A percentile compares a stretch with the other conserved stretches of the same genome.
Evolutionary conservation across 2,329 filamentous ascomycete species (phyloP).

Genomic region (Fusarium sp.): DNA sequence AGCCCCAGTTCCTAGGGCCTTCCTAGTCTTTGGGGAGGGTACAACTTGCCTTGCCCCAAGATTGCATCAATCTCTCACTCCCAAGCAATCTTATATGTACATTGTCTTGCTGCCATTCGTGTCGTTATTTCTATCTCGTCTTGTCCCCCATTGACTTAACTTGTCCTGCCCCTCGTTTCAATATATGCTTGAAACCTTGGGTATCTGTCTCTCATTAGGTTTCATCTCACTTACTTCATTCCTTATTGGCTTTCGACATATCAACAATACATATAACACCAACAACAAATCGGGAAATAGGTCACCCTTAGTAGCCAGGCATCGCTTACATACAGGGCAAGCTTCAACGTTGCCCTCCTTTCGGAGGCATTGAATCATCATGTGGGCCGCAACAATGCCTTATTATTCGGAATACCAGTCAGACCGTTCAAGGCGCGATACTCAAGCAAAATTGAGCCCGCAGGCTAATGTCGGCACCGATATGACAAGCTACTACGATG

Average conservation of each 20-base stretch:
- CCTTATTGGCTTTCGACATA: constrained; percentile 15
- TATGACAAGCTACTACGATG: constrained; percentile 29
- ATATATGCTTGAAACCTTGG: constrained; percentile 33
- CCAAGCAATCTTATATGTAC: constrained; percentile 40
- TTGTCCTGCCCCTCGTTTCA: constrained; percentile 31
- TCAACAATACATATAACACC: constrained; percentile 2
- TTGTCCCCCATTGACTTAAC: constrained; percentile 21
- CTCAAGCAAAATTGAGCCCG: constrained; percentile 27
- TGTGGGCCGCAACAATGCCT: constrained; percentile 45
- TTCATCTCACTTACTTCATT: constrained; percentile 9
- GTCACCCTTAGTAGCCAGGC: constrained; percentile 9
- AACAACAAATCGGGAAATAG: constrained; percentile 39
- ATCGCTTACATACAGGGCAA: constrained; percentile 46
- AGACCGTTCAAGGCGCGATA: constrained; percentile 36
- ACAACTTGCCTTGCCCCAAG: constrained; percentile 45
- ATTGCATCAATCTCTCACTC: constrained; percentile 49
- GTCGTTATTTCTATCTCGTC: constrained; percentile 31
- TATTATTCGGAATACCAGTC: constrained; percentile 44
- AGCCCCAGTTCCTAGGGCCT: constrained; percentile 43
- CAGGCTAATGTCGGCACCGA: constrained; percentile 15
- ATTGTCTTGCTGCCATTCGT: constrained; percentile 35
- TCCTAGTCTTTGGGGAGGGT: constrained; percentile 45
- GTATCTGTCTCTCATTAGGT: constrained; percentile 19
- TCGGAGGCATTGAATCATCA: constrained; percentile 38
- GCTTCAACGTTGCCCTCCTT: constrained; percentile 47